Evolutionary conservation across 1,284 basidiomycete genomes (phyloP).

Genomic region (Malassezia vespertilionis): DNA sequence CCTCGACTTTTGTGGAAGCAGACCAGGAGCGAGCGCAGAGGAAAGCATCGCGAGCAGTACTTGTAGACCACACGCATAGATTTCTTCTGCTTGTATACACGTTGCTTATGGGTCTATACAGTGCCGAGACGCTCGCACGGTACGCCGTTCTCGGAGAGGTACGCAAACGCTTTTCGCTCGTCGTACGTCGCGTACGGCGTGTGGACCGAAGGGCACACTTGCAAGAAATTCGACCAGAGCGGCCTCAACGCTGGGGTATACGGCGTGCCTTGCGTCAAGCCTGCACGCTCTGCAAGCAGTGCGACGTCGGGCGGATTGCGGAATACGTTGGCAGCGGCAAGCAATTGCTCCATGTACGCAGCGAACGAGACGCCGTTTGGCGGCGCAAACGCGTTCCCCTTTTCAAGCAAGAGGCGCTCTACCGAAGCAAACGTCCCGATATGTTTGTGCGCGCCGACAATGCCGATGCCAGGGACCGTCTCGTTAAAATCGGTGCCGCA

Average conservation of each 20-base stretch:
- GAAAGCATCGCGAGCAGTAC: no score
- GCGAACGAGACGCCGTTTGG: slow-evolving; percentile 25
- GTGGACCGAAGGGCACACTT: not conserved
- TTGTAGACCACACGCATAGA: no score
- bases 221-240: not conserved
- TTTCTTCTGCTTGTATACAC: no score
- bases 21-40: no score
- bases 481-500: slow-evolving; percentile 47
- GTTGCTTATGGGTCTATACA: no score
- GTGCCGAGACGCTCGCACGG: no score
- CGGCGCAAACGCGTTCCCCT: slow-evolving; percentile 17
- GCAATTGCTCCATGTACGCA: slow-evolving; percentile 33
- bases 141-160: not conserved
- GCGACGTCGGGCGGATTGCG: slow-evolving; percentile 26
- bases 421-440: not conserved
- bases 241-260: not conserved
- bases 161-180: not conserved
- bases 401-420: not conserved
- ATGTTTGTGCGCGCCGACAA: not conserved
- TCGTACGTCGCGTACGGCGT: not conserved
- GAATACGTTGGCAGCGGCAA: slow-evolving; percentile 31
- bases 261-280: not conserved
- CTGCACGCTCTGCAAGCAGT: not conserved
- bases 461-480: slow-evolving; percentile 35
- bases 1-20: no score